A percentile compares a stretch with the other conserved stretches of the same genome.
phyloP scores from a whole-genome alignment of 495 filamentous ascomycete genomes.

The Penicillium desertorum region DNA sequence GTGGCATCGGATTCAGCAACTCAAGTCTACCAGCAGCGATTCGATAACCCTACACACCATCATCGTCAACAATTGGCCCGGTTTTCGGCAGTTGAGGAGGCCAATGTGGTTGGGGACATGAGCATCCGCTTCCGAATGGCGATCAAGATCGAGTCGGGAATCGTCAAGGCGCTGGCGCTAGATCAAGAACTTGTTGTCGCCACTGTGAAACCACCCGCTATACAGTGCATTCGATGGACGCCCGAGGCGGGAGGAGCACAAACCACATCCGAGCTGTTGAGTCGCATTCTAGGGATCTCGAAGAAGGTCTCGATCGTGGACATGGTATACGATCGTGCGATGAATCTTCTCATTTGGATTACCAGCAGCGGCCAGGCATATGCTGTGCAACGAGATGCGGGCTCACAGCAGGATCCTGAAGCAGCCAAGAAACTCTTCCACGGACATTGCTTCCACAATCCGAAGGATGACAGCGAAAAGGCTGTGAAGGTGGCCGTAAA shows the following conservation, averaged over 20 bases:
- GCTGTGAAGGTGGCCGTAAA: slow-evolving; percentile 82
- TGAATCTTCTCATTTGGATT: slow-evolving; percentile 95
- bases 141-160: slow-evolving; percentile 96
- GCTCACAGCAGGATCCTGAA: slow-evolving; percentile 33
- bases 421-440: slow-evolving; percentile 69
- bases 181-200: slow-evolving; percentile 94
- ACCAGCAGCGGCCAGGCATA: slow-evolving; percentile 88
- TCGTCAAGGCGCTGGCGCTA: slow-evolving; percentile 79
- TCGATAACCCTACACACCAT: slow-evolving; percentile 65
- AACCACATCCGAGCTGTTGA: slow-evolving; percentile 87
- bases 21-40: slow-evolving; percentile 79
- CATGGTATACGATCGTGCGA: slow-evolving; percentile 95
- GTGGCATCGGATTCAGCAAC: slow-evolving; percentile 80
- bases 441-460: slow-evolving; percentile 86
- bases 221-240: slow-evolving; percentile 95
- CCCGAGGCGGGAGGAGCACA: slow-evolving; percentile 78
- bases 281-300: slow-evolving; percentile 77
- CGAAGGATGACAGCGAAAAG: slow-evolving; percentile 54
- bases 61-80: slow-evolving; percentile 71
- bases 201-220: slow-evolving; percentile 86
- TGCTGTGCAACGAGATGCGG: slow-evolving; percentile 74
- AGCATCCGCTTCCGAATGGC: slow-evolving; percentile 94
- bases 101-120: slow-evolving; percentile 78
- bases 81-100: slow-evolving; percentile 60
- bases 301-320: slow-evolving; percentile 73